phyloP scores from a whole-genome alignment of 2,329 filamentous ascomycete species.

The Penicillium sp. region DNA sequence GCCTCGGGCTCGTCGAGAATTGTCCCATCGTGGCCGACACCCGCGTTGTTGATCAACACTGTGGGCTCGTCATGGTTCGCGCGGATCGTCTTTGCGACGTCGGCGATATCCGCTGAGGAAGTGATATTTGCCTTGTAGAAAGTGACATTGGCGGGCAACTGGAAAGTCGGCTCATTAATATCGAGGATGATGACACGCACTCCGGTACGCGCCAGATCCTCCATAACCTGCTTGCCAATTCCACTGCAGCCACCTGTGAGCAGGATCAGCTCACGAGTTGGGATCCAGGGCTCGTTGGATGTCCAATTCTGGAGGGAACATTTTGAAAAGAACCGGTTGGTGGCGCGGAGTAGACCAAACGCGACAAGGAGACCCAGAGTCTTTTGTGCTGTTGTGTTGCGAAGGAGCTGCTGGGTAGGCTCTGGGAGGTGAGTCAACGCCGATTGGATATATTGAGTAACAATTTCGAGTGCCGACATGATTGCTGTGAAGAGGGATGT shows the following conservation, averaged over 20 bases:
- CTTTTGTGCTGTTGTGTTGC: conserved; percentile 32
- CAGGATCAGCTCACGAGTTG: conserved; percentile 34
- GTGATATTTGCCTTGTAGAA: conserved; percentile 44
- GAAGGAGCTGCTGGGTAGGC: conserved; percentile 27
- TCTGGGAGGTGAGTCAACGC: conserved; percentile 29
- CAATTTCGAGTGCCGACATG: conserved; percentile 19
- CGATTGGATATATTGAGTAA: conserved; percentile 27
- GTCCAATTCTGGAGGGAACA: conserved; percentile 36
- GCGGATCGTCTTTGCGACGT: conserved; percentile 41
- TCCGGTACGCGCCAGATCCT: conserved; percentile 30
- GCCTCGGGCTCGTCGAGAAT: conserved; percentile 49
- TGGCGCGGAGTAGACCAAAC: conserved; percentile 25
- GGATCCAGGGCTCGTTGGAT: conserved; percentile 25
- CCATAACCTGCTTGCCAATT: conserved; percentile 40
- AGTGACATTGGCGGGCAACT: conserved; percentile 33
- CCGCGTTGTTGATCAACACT: conserved; percentile 53
- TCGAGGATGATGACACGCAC: conserved; percentile 40
- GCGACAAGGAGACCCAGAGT: conserved; percentile 24
- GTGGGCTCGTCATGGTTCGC: conserved; percentile 44
- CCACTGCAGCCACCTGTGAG: conserved; percentile 40
- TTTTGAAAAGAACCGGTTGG: conserved; percentile 31
- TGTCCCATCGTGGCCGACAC: conserved; percentile 48
- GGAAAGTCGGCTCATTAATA: conserved; percentile 35
- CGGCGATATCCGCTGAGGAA: conserved; percentile 31
- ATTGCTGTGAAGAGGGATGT: conserved; percentile 17